Percentiles rank a stretch among this genome's conserved stretches.
Conservation (phyloP, 1,139 yeast genomes). For the Blastobotrys serpentis region DNA sequence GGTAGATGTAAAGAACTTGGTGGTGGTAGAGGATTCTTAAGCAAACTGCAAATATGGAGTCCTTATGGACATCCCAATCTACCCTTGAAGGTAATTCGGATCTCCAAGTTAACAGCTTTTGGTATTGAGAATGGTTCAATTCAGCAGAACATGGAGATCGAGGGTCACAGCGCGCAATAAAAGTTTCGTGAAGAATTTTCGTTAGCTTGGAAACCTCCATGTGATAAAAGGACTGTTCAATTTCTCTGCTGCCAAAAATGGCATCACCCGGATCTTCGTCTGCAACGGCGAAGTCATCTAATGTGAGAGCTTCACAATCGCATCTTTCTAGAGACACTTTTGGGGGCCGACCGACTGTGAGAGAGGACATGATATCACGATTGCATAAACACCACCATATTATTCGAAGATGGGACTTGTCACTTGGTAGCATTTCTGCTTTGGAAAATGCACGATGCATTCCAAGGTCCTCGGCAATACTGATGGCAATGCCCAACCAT, state of each 20-base stretch:
- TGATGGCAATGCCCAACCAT: constrained; percentile 21
- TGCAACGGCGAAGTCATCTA: constrained; percentile 17
- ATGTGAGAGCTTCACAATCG: constrained; percentile 18
- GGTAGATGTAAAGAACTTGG: constrained; percentile 18
- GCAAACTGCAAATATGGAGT: constrained; percentile 15
- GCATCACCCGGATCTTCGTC: constrained; percentile 18
- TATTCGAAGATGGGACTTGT: constrained; percentile 19
- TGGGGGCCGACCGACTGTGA: constrained; percentile 22
- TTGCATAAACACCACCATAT: constrained; percentile 22
- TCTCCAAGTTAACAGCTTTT: constrained; percentile 16
- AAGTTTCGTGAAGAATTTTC: constrained; percentile 15
- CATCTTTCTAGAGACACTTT: constrained; percentile 18
- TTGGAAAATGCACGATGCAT: constrained; percentile 20
- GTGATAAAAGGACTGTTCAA: constrained; percentile 14
- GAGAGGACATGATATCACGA: constrained; percentile 21
- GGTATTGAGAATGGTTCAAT: constrained; percentile 10
- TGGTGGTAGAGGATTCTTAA: constrained; percentile 20
- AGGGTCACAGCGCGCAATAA: constrained; percentile 19
- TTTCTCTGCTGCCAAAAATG: constrained; percentile 17
- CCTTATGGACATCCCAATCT: constrained; percentile 16
- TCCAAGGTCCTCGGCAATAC: constrained; percentile 22
- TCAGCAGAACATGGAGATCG: constrained; percentile 13
- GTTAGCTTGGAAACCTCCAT: constrained; percentile 19
- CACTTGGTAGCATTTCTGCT: constrained; percentile 16
- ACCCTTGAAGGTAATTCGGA: constrained; percentile 12